phyloP scores from a whole-genome alignment of 805 yeast genomes.

The Starmerella apis region DNA sequence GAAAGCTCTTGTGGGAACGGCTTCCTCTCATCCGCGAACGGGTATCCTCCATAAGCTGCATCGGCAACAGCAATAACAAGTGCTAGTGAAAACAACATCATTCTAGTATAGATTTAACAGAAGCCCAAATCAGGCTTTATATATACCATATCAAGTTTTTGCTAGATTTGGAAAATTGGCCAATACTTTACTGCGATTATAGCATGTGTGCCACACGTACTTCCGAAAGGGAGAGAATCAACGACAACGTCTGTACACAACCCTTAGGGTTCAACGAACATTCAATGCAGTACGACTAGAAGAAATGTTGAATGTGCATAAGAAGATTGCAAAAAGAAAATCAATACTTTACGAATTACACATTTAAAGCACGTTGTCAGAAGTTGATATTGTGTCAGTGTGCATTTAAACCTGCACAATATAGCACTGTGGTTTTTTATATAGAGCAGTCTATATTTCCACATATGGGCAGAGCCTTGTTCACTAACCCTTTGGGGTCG shows the following conservation, averaged over 20 bases:
- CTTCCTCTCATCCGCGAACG: constrained; percentile 12
- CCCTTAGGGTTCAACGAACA: constrained; percentile 6
- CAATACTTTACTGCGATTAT: no score
- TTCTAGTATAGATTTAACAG: neutral
- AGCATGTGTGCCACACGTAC: no score
- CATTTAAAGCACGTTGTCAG: no score
- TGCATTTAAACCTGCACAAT: neutral
- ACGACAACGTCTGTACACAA: neutral
- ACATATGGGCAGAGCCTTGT: neutral
- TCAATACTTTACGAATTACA: no score
- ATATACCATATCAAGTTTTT: no score
- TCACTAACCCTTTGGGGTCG: neutral
- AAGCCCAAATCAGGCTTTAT: neutral
- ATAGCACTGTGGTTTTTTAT: neutral
- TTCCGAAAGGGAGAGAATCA: constrained; percentile 1
- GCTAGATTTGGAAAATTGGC: neutral
- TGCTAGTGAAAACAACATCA: neutral
- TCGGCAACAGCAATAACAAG: neutral
- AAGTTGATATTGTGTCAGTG: no score
- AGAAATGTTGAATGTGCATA: no score
- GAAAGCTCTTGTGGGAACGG: constrained; percentile 26
- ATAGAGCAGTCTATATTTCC: no score
- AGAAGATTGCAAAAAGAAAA: no score
- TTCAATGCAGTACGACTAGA: neutral
- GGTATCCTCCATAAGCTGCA: constrained; percentile 8